Percentiles rank a stretch among this genome's conserved stretches.
Evolutionary conservation across 208 protist genomes (phyloP).

Genomic region (Acanthamoeba polyphaga): DNA sequence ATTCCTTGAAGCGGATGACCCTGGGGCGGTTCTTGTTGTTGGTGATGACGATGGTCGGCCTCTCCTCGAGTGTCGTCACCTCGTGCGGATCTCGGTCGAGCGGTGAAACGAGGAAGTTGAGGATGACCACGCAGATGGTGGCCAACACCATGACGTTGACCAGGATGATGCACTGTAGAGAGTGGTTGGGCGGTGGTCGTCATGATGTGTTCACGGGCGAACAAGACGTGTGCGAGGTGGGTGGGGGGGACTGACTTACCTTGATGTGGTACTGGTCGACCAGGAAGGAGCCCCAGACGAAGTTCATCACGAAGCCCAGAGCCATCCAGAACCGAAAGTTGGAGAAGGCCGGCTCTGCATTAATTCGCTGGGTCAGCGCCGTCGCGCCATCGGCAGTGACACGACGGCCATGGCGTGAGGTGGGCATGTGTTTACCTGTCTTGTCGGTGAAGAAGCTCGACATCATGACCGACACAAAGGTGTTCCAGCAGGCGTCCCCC

Average conservation of each 20-base stretch:
- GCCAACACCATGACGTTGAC: not conserved
- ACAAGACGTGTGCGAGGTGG: no score
- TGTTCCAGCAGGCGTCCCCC: conserved; percentile 15
- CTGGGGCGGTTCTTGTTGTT: no score
- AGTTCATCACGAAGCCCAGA: not conserved
- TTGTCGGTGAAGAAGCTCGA: conserved; percentile 7
- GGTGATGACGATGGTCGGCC: no score
- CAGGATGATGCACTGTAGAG: not conserved
- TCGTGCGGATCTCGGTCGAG: not conserved
- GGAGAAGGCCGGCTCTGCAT: conserved; percentile 15
- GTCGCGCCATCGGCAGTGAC: no score
- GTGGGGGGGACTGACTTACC: no score
- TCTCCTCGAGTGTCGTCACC: no score
- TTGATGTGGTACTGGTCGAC: no score
- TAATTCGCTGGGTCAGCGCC: no score
- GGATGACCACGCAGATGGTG: not conserved
- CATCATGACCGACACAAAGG: conserved; percentile 12
- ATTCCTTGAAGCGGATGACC: no score
- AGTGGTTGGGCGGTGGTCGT: no score
- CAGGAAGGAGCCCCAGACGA: not conserved
- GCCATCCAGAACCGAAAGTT: not conserved
- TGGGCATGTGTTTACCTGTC: not conserved
- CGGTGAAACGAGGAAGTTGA: not conserved
- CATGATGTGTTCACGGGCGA: no score
- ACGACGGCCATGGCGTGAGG: no score